Base-by-base conservation (phyloP, 306 rosid species). In the Quercus bicolor region DNA sequence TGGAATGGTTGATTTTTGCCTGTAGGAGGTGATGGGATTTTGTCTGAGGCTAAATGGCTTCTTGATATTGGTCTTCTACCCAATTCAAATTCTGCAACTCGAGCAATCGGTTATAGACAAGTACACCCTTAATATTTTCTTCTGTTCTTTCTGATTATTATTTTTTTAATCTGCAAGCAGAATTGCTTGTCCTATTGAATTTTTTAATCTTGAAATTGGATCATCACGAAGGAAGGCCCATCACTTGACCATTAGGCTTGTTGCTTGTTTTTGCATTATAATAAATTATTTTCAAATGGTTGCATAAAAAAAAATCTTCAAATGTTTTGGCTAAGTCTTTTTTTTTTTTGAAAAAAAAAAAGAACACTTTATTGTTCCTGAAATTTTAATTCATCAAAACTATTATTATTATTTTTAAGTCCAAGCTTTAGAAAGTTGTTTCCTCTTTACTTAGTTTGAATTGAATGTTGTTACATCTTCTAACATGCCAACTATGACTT, bases 71-170 rank as follows among this genome's bases (percentile, higher is more conserved):
- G 98, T 79, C 96, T 95, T 86, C 90, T 78, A 85, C 98, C 98
- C 79, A 90, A 90, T 80, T 85, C 94, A 75, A 91, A 88, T 88
- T 91, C 98, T 62, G 97, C 97, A 70, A 92, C 97, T 37, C 83
- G 85, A 75, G 98, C 96, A 61, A 95, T 92, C 59, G 97, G 98
- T 61, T 95, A 95, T 84, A 90, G 97, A 90, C 98, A 95, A 60
- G 98, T 95, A 92, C 74, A 28, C 29, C 40, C 48, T 75, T 73
- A 10, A 24, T 77, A 70, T 79, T 69, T 18, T 79, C 6, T 34
- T 28, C 60, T 45, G 15, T 72, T 72, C 28, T 34, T 31, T 56
- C 24, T 29, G 52, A 26, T 75, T 60, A 43, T 72, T 54, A 29
- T 64, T 82, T 70, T 80, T 65, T 45, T 69, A 33, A 73, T 80